These are phyloP conservation scores for Cocos nucifera DNA, from an alignment of 176 grass and related monocot genomes.

Conservation along the genomic window DNA sequence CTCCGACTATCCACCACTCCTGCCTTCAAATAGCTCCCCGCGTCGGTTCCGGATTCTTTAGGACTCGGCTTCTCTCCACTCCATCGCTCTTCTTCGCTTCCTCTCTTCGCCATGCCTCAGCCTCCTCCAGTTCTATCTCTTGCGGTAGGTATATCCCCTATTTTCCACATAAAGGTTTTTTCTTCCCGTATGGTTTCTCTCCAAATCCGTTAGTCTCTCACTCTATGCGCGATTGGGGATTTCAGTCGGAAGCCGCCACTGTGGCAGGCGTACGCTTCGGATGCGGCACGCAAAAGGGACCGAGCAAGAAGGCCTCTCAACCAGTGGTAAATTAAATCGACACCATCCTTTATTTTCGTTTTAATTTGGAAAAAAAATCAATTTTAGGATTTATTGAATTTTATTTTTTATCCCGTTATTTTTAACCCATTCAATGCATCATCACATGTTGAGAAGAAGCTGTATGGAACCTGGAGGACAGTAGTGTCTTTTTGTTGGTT, in stretches of 20 bases:
- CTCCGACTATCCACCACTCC: background rate
- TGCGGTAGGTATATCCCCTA: background rate
- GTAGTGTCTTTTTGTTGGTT: too few relatives aligned
- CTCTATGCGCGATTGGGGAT: background rate
- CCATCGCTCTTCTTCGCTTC: background rate
- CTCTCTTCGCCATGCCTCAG: background rate
- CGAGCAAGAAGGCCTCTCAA: slow-evolving; percentile 18
- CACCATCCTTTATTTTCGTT: background rate
- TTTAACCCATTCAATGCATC: too few relatives aligned
- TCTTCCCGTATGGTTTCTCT: background rate
- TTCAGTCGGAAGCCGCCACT: background rate
- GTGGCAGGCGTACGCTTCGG: background rate
- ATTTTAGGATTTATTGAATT: too few relatives aligned
- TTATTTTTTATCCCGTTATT: too few relatives aligned
- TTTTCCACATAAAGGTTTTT: background rate
- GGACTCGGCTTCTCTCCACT: background rate
- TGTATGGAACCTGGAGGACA: too few relatives aligned
- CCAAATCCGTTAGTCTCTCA: too few relatives aligned
- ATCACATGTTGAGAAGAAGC: too few relatives aligned
- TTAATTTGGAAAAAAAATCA: too few relatives aligned
- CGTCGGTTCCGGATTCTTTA: background rate
- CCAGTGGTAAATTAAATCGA: background rate
- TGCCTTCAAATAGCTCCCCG: slow-evolving; percentile 1
- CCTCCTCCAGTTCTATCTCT: background rate
- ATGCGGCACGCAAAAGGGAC: background rate